Evolutionary conservation across 768 basidiomycete genomes (phyloP).

Genomic region (Naganishia vishniacii): DNA sequence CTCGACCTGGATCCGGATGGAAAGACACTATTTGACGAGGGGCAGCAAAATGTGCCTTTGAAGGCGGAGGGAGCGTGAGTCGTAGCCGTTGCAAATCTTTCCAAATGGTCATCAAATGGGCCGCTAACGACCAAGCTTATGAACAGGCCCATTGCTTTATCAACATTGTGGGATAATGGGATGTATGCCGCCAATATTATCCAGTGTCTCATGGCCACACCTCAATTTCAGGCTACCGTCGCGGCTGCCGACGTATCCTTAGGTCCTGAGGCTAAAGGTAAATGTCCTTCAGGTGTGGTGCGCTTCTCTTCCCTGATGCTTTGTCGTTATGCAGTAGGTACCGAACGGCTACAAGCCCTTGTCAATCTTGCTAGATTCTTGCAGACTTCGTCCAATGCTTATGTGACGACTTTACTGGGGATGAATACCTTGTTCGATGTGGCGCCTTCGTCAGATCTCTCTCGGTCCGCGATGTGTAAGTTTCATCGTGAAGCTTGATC

Average conservation of each 20-base stretch:
- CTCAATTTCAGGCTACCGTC: neutral
- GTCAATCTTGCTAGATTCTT: constrained; percentile 1
- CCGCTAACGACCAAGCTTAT: too few species aligned
- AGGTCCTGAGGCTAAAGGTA: too few species aligned
- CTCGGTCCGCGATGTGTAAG: neutral
- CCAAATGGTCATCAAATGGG: too few species aligned
- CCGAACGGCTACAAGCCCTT: neutral
- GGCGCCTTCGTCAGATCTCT: constrained; percentile 4
- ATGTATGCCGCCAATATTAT: constrained; percentile 9
- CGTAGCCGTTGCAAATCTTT: neutral
- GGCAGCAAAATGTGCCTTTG: constrained; percentile 2
- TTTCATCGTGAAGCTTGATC: too few species aligned
- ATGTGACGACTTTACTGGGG: constrained; percentile 4
- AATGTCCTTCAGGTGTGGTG: too few species aligned
- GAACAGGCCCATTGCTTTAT: constrained; percentile 10
- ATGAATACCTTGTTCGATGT: constrained; percentile 14
- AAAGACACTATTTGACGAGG: constrained; percentile 5
- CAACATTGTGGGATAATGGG: constrained; percentile 9
- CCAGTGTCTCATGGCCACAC: constrained; percentile 8
- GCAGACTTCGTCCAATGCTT: constrained; percentile 9
- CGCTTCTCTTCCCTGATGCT: neutral
- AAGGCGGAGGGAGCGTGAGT: constrained; percentile 8
- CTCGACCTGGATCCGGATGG: constrained; percentile 9
- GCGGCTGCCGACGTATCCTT: neutral
- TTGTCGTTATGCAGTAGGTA: neutral